Base-by-base conservation (phyloP, 2,329 filamentous ascomycete species). In the Aspergillus uvarum region DNA sequence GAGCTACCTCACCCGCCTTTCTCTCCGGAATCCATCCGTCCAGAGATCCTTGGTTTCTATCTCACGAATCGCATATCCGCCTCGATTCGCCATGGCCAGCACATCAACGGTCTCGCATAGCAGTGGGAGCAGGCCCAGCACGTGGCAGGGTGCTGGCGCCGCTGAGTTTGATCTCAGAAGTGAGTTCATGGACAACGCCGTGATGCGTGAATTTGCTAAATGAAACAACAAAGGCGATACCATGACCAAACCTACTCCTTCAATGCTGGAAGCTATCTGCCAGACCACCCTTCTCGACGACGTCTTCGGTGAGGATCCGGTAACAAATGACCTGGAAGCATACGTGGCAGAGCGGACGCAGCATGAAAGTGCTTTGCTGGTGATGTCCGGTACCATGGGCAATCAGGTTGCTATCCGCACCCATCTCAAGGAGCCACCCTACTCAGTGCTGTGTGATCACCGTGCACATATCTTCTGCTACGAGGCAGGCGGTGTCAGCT, bases 361-460 rank as follows among this genome's bases (percentile, higher is more conserved):
- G 66, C 92, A 96, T 68, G 88, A 92, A 69, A 87, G 86, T 7
- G 89, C 85, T 0, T 81, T 97, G 4, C 87, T 96, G 56, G 91
- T 96, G 58, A 82, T 96, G 60, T 95, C 91, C 0, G 94, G 94
- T 3, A 96, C 93, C 4, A 96, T 96, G 92, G 92, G 92, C 47
- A 97, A 97, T 77, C 92, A 96, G 74, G 81, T 97, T 19, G 88
- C 89, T 0, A 82, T 96, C 47, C 87, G 93, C 44, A 84, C 90
- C 1, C 89, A 95, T 60, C 82, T 97, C 14, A 84, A 81, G 0
- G 89, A 91, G 61, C 92, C 93, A 14, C 94, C 94, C 0, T 87
- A 96, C 73, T 85, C 85, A 7, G 85, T 97, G 5, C 79, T 97
- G 8, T 91, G 89, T 67, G 93, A 97, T 72, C 81, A 87, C 64